Evolutionary conservation across 2,329 filamentous ascomycete species (phyloP), one percentile per base, ranked within the genome.

Genomic region (Alternaria triticina): DNA sequence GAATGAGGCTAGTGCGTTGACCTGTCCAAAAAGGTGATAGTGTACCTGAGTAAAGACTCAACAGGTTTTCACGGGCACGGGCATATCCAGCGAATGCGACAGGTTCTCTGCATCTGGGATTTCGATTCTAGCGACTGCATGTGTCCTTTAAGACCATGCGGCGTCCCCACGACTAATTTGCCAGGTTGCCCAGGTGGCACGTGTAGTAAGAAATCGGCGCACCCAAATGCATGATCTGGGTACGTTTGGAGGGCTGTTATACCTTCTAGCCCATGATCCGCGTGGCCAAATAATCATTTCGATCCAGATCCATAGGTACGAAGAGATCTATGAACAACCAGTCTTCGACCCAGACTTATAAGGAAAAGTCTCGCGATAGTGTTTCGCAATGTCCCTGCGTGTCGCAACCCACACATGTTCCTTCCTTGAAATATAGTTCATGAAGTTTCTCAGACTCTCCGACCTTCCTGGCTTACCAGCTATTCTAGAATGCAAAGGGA

Each of bases 341-440:
- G 62, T 59, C 22, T 66, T 70, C 36, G 66, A 70, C 6, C 65
- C 63, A 9, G 66, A 64, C 17, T 62, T 62, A 66, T 86, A 85
- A 1, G 84, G 84, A 65, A 83, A 85, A 51, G 82, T 80, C 61
- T 79, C 73, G 63, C 77, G 81, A 61, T 86, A 87, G 11, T 82
- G 77, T 62, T 83, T 80, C 0, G 84, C 85, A 74, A 86, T 86
- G 61, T 86, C 82, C 6, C 80, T 85, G 61, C 85, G 77, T 9
- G 82, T 86, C 4, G 85, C 83, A 15, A 87, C 84, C 84, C 84
- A 87, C 0, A 87, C 85, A 50, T 85, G 83, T 59, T 86, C 83
- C 71, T 87, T 86, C 54, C 79, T 65, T 6, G 73, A 74, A 52
- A 87, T 85, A 61, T 87, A 86, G 61, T 86, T 82, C 13, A 86